Evolutionary conservation across 73 alveolate species (phyloP).

Genomic region (Stentor coeruleus): DNA sequence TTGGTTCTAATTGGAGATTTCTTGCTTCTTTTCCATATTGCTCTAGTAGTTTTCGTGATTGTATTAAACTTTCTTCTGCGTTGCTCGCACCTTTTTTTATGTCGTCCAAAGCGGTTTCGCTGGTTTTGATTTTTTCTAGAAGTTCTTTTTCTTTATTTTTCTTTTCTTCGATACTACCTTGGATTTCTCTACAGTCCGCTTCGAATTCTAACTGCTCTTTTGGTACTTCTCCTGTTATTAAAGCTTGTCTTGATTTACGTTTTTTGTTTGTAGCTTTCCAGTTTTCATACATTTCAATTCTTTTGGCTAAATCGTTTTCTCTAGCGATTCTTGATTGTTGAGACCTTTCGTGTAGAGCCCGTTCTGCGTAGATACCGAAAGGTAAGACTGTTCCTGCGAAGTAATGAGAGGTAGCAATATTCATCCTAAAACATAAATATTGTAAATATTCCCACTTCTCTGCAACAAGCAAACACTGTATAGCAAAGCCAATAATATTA

Average conservation of each 20-base stretch:
- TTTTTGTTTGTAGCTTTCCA: slow-evolving; percentile 88
- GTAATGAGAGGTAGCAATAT: slow-evolving; percentile 55
- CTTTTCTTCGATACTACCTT: slow-evolving; percentile 68
- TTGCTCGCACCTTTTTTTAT: slow-evolving; percentile 83
- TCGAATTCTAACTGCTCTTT: slow-evolving; percentile 86
- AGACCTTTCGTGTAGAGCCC: slow-evolving; percentile 75
- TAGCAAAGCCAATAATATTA: slow-evolving; percentile 72
- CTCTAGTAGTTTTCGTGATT: slow-evolving; percentile 75
- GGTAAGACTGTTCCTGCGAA: slow-evolving; percentile 74
- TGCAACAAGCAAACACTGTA: slow-evolving; percentile 78
- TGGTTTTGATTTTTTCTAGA: slow-evolving; percentile 55
- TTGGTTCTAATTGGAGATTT: slow-evolving; percentile 61
- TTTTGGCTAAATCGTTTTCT: slow-evolving; percentile 58
- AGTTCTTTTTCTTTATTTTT: slow-evolving; percentile 73
- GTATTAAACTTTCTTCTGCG: slow-evolving; percentile 77
- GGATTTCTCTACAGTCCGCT: slow-evolving; percentile 73
- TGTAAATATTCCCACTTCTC: slow-evolving; percentile 91
- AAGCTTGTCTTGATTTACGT: slow-evolving; percentile 83
- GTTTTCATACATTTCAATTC: slow-evolving; percentile 73
- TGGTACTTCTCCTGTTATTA: slow-evolving; percentile 94
- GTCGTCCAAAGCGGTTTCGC: slow-evolving; percentile 62
- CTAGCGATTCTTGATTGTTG: slow-evolving; percentile 55
- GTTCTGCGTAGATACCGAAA: slow-evolving; percentile 82
- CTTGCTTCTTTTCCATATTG: slow-evolving; percentile 77
- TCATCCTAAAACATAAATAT: slow-evolving; percentile 59